Evolutionary conservation across 2,329 filamentous ascomycete genomes (phyloP), one percentile per base, ranked within the genome.

Genomic region (Microdochium paspali): DNA sequence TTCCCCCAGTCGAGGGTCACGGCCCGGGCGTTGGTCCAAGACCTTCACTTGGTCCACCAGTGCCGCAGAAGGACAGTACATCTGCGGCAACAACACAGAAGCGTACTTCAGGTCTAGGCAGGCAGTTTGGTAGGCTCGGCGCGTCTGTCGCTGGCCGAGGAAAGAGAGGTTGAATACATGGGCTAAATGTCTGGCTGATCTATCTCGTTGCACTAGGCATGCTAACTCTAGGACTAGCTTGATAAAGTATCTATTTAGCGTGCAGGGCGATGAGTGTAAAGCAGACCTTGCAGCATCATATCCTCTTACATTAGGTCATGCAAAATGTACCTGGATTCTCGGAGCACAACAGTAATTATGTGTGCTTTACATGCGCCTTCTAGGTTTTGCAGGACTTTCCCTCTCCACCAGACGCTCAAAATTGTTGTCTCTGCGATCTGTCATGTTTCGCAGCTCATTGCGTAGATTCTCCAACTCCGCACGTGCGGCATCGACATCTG

Each of bases 321-420:
- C n/a, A n/a, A n/a, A n/a, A n/a, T n/a, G n/a, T n/a, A n/a, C n/a
- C n/a, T n/a, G n/a, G n/a, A n/a, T n/a, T n/a, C n/a, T n/a, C n/a
- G n/a, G n/a, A n/a, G n/a, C n/a, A n/a, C n/a, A n/a, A n/a, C n/a
- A n/a, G n/a, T n/a, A n/a, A n/a, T n/a, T n/a, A n/a, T n/a, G n/a
- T n/a, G n/a, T n/a, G 31, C 53, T 61, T 56, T 59, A 64, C 45
- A 57, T 56, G 46, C 61, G 56, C 51, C 71, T 74, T 48, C 68
- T 65, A 2, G 50, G 48, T 51, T 69, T 71, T 44, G 63, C 60
- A 3, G 78, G 78, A 47, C 76, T 80, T 58, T 80, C 77, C 35
- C 73, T 70, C 56, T 82, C 79, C 2, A 88, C 80, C 44, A 93
- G 61, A 2, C 74, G 77, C 60, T 91, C 88, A 60, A 95, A 94